A percentile compares a stretch with the other conserved stretches of the same genome.
Evolutionary conservation across 2,329 filamentous ascomycete species (phyloP).

Genomic region (Cordyceps javanica): DNA sequence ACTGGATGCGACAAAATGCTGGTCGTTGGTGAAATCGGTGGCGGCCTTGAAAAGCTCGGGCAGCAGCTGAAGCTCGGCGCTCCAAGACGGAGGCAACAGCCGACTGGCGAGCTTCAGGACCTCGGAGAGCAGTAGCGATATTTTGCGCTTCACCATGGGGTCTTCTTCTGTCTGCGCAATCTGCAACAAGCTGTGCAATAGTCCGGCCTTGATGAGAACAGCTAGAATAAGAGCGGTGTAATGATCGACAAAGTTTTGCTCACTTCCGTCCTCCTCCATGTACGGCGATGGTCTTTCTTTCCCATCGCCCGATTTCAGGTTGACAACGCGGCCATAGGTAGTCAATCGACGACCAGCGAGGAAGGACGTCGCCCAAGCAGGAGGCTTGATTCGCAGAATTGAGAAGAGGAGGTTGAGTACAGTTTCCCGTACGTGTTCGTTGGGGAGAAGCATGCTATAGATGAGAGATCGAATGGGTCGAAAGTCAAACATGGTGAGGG

Average conservation of each 20-base stretch:
- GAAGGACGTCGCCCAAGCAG: conserved; percentile 89
- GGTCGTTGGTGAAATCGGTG: conserved; percentile 62
- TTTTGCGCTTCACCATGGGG: conserved; percentile 72
- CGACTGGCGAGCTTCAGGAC: conserved; percentile 84
- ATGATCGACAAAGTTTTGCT: conserved; percentile 85
- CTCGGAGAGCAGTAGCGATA: conserved; percentile 84
- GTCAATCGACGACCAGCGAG: conserved; percentile 87
- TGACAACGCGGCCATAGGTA: conserved; percentile 91
- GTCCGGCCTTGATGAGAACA: conserved; percentile 73
- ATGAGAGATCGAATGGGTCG: conserved; percentile 75
- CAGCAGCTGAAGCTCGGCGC: conserved; percentile 76
- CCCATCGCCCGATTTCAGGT: conserved; percentile 58
- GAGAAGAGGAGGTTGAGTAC: conserved; percentile 82
- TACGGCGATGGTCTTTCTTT: conserved; percentile 46
- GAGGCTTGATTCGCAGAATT: conserved; percentile 80
- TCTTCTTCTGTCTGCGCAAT: conserved; percentile 65
- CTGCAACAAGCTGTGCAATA: conserved; percentile 56
- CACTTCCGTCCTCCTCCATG: conserved; percentile 60
- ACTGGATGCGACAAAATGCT: conserved; percentile 74
- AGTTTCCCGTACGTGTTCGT: conserved; percentile 57
- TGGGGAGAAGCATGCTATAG: conserved; percentile 55
- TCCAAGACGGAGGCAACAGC: conserved; percentile 75
- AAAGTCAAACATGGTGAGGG: conserved; percentile 81
- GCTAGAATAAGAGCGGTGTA: conserved; percentile 86
- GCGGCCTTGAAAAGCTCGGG: conserved; percentile 79